Conservation (phyloP, 2,329 filamentous ascomycete genomes). For the Penicillium sp. region DNA sequence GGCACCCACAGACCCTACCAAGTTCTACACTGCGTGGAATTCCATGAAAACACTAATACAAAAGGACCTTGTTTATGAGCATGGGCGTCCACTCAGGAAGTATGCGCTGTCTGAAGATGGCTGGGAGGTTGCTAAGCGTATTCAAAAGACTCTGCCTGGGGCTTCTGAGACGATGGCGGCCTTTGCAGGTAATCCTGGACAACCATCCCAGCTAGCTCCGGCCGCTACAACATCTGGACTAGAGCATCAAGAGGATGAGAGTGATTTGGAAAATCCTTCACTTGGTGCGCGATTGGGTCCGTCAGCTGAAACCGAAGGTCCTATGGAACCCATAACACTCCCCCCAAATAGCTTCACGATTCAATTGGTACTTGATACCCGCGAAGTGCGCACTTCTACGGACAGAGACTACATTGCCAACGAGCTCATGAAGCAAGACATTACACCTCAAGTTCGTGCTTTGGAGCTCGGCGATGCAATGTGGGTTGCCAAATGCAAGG, state of each 20-base stretch:
- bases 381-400: conserved; percentile 65
- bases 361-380: conserved; percentile 65
- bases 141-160: conserved; percentile 48
- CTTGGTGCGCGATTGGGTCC: neutral
- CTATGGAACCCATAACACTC: conserved; percentile 56
- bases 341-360: conserved; percentile 63
- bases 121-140: conserved; percentile 64
- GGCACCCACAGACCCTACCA: conserved; percentile 59
- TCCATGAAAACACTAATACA: conserved; percentile 70
- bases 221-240: neutral
- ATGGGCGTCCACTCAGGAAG: conserved; percentile 59
- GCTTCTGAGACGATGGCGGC: conserved; percentile 15
- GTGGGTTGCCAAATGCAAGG: conserved; percentile 70
- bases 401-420: conserved; percentile 73
- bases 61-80: conserved; percentile 68
- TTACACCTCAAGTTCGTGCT: conserved; percentile 60
- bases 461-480: conserved; percentile 69
- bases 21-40: conserved; percentile 74
- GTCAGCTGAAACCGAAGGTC: conserved; percentile 17
- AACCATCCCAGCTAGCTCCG: conserved; percentile 2
- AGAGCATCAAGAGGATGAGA: conserved; percentile 10
- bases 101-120: conserved; percentile 72
- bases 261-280: conserved; percentile 3
- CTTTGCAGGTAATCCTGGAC: conserved; percentile 10
- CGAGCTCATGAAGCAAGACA: conserved; percentile 61